A percentile compares a stretch with the other conserved stretches of the same genome.
Conservation (phyloP, 2,329 filamentous ascomycete genomes). For the Paecilomyces sp. region DNA sequence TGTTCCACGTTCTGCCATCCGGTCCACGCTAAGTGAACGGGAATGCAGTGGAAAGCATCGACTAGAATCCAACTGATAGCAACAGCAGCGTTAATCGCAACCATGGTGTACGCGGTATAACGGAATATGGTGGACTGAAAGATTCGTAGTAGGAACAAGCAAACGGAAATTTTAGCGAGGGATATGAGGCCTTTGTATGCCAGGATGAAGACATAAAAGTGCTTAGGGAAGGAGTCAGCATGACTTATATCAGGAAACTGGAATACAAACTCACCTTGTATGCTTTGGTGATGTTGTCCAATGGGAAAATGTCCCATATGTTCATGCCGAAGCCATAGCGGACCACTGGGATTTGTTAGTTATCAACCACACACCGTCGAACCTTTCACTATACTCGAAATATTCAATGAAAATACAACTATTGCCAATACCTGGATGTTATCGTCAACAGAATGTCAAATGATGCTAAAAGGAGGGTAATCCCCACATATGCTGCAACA, state of each 20-base stretch:
- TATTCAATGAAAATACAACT: background rate
- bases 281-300: constrained; percentile 11
- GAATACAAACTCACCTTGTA: constrained; percentile 8
- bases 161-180: constrained; percentile 11
- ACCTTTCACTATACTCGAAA: background rate
- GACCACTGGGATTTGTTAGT: constrained; percentile 9
- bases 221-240: background rate
- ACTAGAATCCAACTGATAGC: background rate
- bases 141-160: constrained; percentile 16
- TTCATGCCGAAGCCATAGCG: constrained; percentile 15
- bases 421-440: background rate
- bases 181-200: background rate
- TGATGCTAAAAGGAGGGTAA: background rate
- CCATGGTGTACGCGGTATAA: constrained; percentile 10
- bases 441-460: background rate
- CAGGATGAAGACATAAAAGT: background rate
- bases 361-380: background rate
- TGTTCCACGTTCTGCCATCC: background rate
- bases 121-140: constrained; percentile 12
- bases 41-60: background rate
- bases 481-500: background rate
- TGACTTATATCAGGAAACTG: background rate
- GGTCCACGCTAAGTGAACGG: background rate
- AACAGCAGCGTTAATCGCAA: constrained; percentile 6
- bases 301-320: constrained; percentile 15